These are phyloP conservation scores for Diplosphaera chodatii DNA, from an alignment of 139 green algal genomes.

Conservation along the genomic window DNA sequence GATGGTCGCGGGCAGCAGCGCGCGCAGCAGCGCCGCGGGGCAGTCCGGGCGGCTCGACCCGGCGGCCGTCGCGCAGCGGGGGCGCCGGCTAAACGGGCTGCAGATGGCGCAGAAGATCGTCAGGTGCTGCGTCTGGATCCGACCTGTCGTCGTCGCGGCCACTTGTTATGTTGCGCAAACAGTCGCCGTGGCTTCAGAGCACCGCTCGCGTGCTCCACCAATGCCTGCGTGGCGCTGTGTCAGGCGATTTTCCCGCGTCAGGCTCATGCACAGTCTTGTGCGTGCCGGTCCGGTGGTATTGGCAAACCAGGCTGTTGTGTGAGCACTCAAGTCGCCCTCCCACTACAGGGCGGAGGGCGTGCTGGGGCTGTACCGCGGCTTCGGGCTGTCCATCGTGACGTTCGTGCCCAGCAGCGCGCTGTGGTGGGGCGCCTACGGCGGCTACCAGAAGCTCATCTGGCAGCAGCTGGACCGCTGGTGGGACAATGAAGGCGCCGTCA, in stretches of 20 bases:
- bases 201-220: too few relatives aligned
- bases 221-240: too few relatives aligned
- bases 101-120: conserved; percentile 72
- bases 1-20: conserved; percentile 35
- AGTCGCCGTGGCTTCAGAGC: too few relatives aligned
- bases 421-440: conserved; percentile 81
- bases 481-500: not conserved
- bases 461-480: conserved; percentile 19
- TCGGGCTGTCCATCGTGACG: conserved; percentile 70
- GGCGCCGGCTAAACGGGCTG: conserved; percentile 35
- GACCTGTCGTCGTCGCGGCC: too few relatives aligned
- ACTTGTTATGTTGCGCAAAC: too few relatives aligned
- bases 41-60: not conserved
- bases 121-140: too few relatives aligned
- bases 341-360: conserved; percentile 65
- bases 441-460: conserved; percentile 80
- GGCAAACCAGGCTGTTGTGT: too few relatives aligned
- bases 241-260: too few relatives aligned
- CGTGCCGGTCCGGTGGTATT: too few relatives aligned
- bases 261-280: too few relatives aligned
- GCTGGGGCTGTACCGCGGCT: conserved; percentile 78
- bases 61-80: not conserved
- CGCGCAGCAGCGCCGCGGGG: not conserved
- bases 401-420: conserved; percentile 75
- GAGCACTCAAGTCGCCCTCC: too few relatives aligned